Evolutionary conservation across 2,329 filamentous ascomycete genomes (phyloP).

Genomic region (Sporothrix pallida): DNA sequence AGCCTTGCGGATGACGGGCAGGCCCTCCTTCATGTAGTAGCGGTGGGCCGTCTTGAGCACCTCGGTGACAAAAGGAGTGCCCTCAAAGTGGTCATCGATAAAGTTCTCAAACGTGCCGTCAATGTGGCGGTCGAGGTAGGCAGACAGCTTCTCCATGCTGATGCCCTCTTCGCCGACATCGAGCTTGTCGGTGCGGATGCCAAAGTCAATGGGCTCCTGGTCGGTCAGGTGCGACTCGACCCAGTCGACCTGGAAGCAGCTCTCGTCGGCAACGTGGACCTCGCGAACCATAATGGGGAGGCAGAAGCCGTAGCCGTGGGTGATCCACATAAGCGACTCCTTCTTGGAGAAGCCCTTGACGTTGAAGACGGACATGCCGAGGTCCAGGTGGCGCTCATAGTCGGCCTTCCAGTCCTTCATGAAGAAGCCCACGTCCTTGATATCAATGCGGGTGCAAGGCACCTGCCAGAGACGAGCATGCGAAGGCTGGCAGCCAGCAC

Average conservation of each 20-base stretch:
- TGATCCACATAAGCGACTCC: constrained; percentile 83
- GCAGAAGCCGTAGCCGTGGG: constrained; percentile 92
- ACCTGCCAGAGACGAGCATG: constrained; percentile 97
- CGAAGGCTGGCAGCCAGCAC: constrained; percentile 91
- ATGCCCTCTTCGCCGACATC: constrained; percentile 90
- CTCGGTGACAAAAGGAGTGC: constrained; percentile 92
- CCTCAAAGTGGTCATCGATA: constrained; percentile 94
- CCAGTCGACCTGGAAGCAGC: constrained; percentile 94
- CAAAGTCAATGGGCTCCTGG: constrained; percentile 78
- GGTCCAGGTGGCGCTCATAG: constrained; percentile 86
- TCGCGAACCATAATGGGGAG: constrained; percentile 92
- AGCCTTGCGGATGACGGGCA: constrained; percentile 90
- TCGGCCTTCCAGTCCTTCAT: constrained; percentile 99
- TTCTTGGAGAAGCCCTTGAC: constrained; percentile 81
- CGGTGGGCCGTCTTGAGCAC: constrained; percentile 95
- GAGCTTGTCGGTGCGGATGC: constrained; percentile 84
- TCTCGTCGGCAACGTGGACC: constrained; percentile 88
- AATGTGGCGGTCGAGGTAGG: constrained; percentile 95
- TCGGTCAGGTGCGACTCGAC: constrained; percentile 74
- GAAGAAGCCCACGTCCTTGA: constrained; percentile 98
- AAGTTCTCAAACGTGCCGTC: constrained; percentile 91
- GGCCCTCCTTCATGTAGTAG: constrained; percentile 86
- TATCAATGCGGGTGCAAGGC: constrained; percentile 95
- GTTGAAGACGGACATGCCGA: constrained; percentile 89
- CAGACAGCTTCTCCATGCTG: constrained; percentile 77